phyloP scores from a whole-genome alignment of 2,329 filamentous ascomycete species.

The Colletotrichum truncatum region DNA sequence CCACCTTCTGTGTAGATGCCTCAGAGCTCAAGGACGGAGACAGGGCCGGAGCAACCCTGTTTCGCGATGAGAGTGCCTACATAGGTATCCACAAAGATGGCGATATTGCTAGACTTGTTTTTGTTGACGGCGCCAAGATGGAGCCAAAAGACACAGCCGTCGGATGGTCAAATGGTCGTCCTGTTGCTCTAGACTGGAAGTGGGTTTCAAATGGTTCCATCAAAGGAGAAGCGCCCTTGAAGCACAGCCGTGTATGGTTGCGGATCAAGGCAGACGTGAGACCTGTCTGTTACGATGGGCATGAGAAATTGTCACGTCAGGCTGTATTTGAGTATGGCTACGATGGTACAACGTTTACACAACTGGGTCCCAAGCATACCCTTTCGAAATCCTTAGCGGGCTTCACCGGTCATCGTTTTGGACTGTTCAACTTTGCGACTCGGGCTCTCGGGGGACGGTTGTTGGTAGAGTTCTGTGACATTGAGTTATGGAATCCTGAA shows the following conservation, averaged over 20 bases:
- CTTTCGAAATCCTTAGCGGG: slow-evolving; percentile 52
- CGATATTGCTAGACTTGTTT: background rate
- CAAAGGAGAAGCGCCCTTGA: background rate
- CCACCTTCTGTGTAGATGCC: background rate
- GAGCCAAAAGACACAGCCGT: too few species aligned
- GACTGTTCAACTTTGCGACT: slow-evolving; percentile 59
- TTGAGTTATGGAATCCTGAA: too few species aligned
- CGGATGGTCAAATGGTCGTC: too few species aligned
- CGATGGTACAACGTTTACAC: slow-evolving; percentile 48
- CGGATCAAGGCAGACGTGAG: slow-evolving; percentile 33
- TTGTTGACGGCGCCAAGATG: background rate
- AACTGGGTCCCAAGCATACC: slow-evolving; percentile 43
- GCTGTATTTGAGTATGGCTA: slow-evolving; percentile 47
- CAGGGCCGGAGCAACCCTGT: background rate
- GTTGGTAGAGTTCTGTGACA: too few species aligned
- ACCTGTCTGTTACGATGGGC: slow-evolving; percentile 25
- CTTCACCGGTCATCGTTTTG: slow-evolving; percentile 59
- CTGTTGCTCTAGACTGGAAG: background rate
- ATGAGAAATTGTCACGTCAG: background rate
- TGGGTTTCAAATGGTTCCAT: background rate
- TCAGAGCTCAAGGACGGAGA: background rate
- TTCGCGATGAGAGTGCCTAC: background rate
- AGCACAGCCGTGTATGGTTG: slow-evolving; percentile 27
- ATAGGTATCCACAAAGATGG: background rate
- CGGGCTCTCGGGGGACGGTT: slow-evolving; percentile 33